These are phyloP conservation scores for Zychaea mexicana DNA, from an alignment of 371 early-diverging fungal species.

Conservation along the genomic window DNA sequence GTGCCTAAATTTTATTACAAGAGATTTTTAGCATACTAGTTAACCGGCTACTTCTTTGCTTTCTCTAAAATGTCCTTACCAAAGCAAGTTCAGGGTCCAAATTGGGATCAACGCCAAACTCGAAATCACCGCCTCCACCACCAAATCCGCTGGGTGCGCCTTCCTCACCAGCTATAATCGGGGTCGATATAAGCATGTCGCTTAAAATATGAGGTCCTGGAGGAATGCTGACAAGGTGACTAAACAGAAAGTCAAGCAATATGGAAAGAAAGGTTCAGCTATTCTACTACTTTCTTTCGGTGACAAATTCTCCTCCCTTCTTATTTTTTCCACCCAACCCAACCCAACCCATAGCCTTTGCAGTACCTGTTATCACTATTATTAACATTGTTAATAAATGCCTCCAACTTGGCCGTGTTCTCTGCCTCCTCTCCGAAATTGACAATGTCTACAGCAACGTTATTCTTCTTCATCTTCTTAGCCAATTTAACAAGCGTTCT, in stretches of 20 bases:
- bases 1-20: too few relatives aligned
- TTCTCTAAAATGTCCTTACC: too few relatives aligned
- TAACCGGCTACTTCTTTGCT: neutral
- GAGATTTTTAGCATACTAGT: neutral
- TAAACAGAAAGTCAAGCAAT: too few relatives aligned
- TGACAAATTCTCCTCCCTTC: conserved; percentile 59
- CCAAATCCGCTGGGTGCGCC: conserved; percentile 56
- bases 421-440: conserved; percentile 96
- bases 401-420: conserved; percentile 89
- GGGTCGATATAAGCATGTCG: conserved; percentile 85
- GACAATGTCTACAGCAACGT: conserved; percentile 93
- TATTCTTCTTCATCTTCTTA: conserved; percentile 97
- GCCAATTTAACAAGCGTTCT: conserved; percentile 87
- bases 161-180: conserved; percentile 86
- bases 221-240: conserved; percentile 91
- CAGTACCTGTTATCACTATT: conserved; percentile 89
- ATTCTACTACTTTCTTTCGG: too few relatives aligned
- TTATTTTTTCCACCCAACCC: neutral
- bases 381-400: conserved; percentile 90
- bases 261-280: too few relatives aligned
- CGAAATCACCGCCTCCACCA: conserved; percentile 72
- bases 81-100: conserved; percentile 96
- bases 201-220: conserved; percentile 95
- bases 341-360: too few relatives aligned
- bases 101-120: conserved; percentile 95